Evolutionary conservation across 306 rosid genomes (phyloP), one percentile per base, ranked within the genome.

Genomic region (Crotalaria pallida): DNA sequence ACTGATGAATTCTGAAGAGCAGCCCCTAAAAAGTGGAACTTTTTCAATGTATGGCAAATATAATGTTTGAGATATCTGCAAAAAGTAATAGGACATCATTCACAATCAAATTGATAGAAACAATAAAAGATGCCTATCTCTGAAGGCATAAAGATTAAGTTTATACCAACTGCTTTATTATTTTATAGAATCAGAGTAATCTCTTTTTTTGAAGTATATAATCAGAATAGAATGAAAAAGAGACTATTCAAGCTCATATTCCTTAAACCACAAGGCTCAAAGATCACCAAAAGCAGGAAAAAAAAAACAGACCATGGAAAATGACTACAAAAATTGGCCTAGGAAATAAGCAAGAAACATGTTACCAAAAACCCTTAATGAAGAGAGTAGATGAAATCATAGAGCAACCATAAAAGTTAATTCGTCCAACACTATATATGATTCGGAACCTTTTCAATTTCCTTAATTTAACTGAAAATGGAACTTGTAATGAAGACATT

Each of bases 1-100:
- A 77, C 89, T 88, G 89, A 94, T 83, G 83, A 94, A 94, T 80
- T 94, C 99, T 18, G 84, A 53, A 27, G 96, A 85, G 80, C 99
- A 94, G 38, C 84, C 94, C 70, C 65, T 84, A 73, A 94, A 91
- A 29, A 94, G 87, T 64, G 86, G 18, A 68, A 90, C 96, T 4
- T 84, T 79, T 75, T 80, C 78, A 43, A 94, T 51, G 65, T 53
- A 79, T 10, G 95, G 82, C 82, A 83, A 74, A 79, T 94, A 94
- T 69, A 94, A 79, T 15, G 85, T 80, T 84, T 91, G 92, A 3
- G 96, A 87, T 67, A 94, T 91, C 99, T 94, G 89, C 83, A 82
- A 52, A 34, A 53, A 50, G 61, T 52, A 41, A 70, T 17, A 31
- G 59, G 74, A 21, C 7, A 23, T 27, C 40, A 2, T 15, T 29